Percentiles rank a stretch among this genome's conserved stretches.
These are phyloP conservation scores for Penicillium turbatum DNA, from an alignment of 495 filamentous ascomycete genomes.

Conservation along the genomic window DNA sequence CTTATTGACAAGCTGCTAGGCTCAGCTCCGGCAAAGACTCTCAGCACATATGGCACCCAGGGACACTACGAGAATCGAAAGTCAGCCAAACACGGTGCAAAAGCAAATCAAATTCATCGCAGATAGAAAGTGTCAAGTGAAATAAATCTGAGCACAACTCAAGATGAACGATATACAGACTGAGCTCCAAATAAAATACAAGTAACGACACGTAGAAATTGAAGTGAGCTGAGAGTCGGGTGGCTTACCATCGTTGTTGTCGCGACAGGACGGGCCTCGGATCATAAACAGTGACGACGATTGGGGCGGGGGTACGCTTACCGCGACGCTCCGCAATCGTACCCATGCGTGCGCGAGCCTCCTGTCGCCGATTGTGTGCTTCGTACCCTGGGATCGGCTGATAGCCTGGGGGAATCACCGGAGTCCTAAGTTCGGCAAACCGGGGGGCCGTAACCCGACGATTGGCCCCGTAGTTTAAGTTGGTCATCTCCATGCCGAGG, in stretches of 20 bases:
- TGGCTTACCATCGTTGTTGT: neutral
- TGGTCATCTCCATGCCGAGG: neutral
- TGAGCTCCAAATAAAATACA: too few relatives aligned
- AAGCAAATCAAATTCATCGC: neutral
- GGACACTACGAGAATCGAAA: neutral
- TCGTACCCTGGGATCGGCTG: slow-evolving; percentile 1
- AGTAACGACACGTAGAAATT: neutral
- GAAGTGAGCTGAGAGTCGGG: too few relatives aligned
- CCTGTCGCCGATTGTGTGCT: neutral
- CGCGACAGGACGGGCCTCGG: neutral
- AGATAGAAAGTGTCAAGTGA: neutral
- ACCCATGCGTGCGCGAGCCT: neutral
- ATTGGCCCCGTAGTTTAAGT: neutral
- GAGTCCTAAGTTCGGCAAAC: neutral
- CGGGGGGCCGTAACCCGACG: neutral
- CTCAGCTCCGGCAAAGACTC: neutral
- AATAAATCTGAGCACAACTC: neutral
- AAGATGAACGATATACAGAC: too few relatives aligned
- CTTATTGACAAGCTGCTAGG: neutral
- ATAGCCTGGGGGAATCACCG: neutral
- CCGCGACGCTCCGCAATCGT: slow-evolving; percentile 1
- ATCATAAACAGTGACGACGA: neutral
- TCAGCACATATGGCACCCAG: neutral
- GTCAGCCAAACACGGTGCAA: neutral
- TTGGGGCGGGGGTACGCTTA: neutral